Conservation (phyloP, 495 filamentous ascomycete species). For the Penicillium goetzii region DNA sequence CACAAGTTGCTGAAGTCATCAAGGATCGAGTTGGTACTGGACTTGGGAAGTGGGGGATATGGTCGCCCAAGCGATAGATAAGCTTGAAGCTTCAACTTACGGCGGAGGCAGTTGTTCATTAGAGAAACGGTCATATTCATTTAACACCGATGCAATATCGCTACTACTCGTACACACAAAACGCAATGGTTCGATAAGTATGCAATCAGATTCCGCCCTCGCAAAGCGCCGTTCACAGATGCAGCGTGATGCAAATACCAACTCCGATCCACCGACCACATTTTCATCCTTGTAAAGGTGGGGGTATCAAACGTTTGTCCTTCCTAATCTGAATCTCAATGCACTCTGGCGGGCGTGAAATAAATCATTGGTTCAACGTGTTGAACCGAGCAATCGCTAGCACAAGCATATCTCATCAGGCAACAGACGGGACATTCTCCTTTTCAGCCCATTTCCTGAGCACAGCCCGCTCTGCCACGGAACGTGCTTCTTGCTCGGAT, state of each 20-base stretch:
- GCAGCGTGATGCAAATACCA: slow-evolving; percentile 27
- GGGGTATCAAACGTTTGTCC: slow-evolving; percentile 40
- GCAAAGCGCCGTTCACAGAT: slow-evolving; percentile 29
- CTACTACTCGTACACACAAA: slow-evolving; percentile 28
- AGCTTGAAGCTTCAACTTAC: background rate
- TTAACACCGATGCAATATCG: slow-evolving; percentile 18
- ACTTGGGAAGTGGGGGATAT: slow-evolving; percentile 46
- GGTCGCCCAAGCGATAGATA: slow-evolving; percentile 22
- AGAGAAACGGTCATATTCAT: slow-evolving; percentile 1
- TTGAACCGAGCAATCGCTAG: background rate
- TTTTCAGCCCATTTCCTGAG: slow-evolving; percentile 50
- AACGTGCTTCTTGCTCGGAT: slow-evolving; percentile 52
- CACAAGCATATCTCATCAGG: slow-evolving; percentile 14
- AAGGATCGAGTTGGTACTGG: slow-evolving; percentile 46
- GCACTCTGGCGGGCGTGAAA: background rate
- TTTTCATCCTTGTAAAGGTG: slow-evolving; percentile 21
- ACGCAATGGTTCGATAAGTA: slow-evolving; percentile 8
- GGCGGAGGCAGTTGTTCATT: background rate
- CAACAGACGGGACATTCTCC: slow-evolving; percentile 34
- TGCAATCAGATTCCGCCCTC: slow-evolving; percentile 14
- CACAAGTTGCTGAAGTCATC: slow-evolving; percentile 43
- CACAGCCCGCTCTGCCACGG: slow-evolving; percentile 51
- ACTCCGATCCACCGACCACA: slow-evolving; percentile 37
- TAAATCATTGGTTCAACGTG: background rate
- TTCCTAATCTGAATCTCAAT: background rate